These are phyloP conservation scores for Pyrus pyrifolia DNA, from an alignment of 306 rosid genomes.

Conservation along the genomic window DNA sequence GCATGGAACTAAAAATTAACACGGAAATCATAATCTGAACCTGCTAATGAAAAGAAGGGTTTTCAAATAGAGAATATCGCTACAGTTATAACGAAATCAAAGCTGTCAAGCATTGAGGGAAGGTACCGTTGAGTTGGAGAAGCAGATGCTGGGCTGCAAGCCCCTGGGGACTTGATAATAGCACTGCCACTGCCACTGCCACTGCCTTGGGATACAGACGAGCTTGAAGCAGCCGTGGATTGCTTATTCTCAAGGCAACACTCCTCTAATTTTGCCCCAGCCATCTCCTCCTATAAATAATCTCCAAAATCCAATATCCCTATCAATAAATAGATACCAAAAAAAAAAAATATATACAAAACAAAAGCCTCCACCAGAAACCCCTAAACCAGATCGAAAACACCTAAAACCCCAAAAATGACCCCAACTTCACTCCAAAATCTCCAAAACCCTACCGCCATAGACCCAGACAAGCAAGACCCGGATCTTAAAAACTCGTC, in stretches of 20 bases:
- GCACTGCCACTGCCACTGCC: conserved; percentile 69
- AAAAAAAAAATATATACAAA: background rate
- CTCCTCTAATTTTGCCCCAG: conserved; percentile 61
- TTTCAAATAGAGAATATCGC: background rate
- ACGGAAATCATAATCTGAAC: background rate
- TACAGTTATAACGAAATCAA: background rate
- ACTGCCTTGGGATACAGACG: conserved; percentile 75
- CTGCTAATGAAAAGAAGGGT: background rate
- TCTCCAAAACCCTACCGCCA: conserved; percentile 22
- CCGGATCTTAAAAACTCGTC: conserved; percentile 57
- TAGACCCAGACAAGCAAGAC: conserved; percentile 28
- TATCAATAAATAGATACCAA: conserved; percentile 16
- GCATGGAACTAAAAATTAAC: background rate
- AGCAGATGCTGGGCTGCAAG: conserved; percentile 53
- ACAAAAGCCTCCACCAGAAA: conserved; percentile 9
- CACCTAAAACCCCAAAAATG: conserved; percentile 28
- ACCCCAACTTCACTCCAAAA: conserved; percentile 23
- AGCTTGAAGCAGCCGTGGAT: conserved; percentile 70
- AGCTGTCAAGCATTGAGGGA: conserved; percentile 17
- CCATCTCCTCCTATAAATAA: conserved; percentile 50
- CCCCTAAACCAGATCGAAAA: conserved; percentile 5
- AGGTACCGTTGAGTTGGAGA: conserved; percentile 69
- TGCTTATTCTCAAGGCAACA: conserved; percentile 88
- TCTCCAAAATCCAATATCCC: conserved; percentile 49
- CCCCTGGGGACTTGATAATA: conserved; percentile 60